Evolutionary conservation across 2,329 filamentous ascomycete genomes (phyloP).

Genomic region (Claviceps sp.): DNA sequence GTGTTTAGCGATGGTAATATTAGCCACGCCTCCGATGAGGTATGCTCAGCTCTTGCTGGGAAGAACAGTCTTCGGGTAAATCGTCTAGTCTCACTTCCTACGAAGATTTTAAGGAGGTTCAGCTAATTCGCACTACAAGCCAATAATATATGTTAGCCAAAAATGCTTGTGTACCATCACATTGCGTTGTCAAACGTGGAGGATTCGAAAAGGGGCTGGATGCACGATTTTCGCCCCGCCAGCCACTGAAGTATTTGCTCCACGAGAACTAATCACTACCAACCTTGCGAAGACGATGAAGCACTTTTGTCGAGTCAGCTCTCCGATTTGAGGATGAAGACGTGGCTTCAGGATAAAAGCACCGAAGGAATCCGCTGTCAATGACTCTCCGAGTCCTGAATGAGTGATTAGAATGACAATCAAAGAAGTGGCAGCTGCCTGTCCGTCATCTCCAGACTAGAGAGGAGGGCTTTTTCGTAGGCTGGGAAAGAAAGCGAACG

Average conservation of each 20-base stretch:
- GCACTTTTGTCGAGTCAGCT: conserved; percentile 8
- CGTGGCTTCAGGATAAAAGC: conserved; percentile 1
- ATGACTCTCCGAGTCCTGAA: conserved; percentile 7
- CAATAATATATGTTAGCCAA: background rate
- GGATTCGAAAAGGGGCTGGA: background rate
- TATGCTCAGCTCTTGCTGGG: conserved; percentile 2
- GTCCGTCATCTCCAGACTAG: background rate
- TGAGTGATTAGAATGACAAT: conserved; percentile 3
- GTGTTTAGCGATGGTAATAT: background rate
- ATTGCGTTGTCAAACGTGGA: background rate
- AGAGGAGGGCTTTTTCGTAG: background rate
- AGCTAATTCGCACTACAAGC: background rate
- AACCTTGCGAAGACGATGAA: conserved; percentile 10
- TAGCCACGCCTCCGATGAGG: conserved; percentile 3
- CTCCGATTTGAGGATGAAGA: background rate
- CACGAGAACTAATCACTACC: conserved; percentile 3
- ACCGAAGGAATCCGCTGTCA: conserved; percentile 5
- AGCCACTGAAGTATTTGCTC: background rate
- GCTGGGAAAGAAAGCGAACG: conserved; percentile 6
- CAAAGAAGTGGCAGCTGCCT: background rate
- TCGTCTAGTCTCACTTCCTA: background rate
- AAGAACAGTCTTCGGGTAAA: conserved; percentile 5
- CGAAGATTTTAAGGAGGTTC: background rate
- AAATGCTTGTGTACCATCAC: background rate
- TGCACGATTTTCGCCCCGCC: background rate